Base-by-base conservation (phyloP, 345 rosid species). In the Sapria himalayana region DNA sequence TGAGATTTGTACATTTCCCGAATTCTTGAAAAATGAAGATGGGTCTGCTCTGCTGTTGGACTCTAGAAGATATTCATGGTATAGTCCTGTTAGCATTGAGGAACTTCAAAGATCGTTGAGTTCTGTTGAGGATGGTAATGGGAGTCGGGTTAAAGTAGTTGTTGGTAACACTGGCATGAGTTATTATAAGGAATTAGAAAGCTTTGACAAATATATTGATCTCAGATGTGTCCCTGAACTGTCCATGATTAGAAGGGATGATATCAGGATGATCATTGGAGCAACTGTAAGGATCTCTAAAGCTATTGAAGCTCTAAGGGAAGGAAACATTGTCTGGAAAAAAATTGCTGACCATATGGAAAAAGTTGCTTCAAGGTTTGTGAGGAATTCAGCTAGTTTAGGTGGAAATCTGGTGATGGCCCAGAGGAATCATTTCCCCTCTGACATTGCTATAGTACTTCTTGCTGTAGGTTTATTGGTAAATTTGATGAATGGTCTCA, bases 341-440 rank as follows among this genome's bases (percentile, higher is more conserved):
- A 81, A 63, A 36, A 48, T 82, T 43, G 81, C 75, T 1, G 45
- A 29, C 36, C 91, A 78, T 50, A 62, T 86, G 85, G 94, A 78
- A 59, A 78, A 71, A 50, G 51, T 78, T 31, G 91, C 74, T 21
- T 16, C 72, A 20, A 55, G 33, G 43, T 69, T 66, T 15, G 40
- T 81, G 23, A 54, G 92, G 50, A 86, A 86, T 49, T 63, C 73
- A 8, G 91, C 67, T 29, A 78, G 78, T 60, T 27, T 81, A 4
- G 93, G 93, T 12, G 94, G 94, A 18, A 81, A 81, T 52, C 15
- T 86, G 54, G 74, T 78, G 52, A 71, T 81, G 93, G 93, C 94
- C 0, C 85, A 76, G 54, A 70, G 70, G 43, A 54, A 59, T 15
- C 52, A 54, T 37, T 86, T 78, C 56, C 94, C 94, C 39, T 81